Evolutionary conservation across 2,329 filamentous ascomycete genomes (phyloP).

Genomic region (Aspergillus brasiliensis): DNA sequence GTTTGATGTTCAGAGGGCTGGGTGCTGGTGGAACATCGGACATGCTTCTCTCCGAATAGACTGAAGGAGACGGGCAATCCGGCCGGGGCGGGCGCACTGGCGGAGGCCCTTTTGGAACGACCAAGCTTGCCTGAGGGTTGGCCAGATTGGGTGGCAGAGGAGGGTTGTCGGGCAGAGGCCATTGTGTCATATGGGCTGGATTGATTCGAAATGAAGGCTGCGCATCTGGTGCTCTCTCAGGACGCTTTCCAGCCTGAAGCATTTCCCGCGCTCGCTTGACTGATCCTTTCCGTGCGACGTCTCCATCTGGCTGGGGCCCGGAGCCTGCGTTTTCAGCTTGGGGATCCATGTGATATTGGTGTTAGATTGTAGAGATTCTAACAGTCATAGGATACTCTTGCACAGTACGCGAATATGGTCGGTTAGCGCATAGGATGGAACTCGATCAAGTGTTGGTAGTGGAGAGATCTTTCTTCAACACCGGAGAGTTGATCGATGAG

Average conservation of each 20-base stretch:
- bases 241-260: slow-evolving; percentile 35
- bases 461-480: neutral
- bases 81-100: slow-evolving; percentile 47
- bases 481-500: neutral
- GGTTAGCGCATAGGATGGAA: slow-evolving; percentile 8
- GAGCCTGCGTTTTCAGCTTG: slow-evolving; percentile 12
- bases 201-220: slow-evolving; percentile 20
- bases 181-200: slow-evolving; percentile 45
- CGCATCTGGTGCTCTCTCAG: slow-evolving; percentile 12
- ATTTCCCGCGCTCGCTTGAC: slow-evolving; percentile 40
- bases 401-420: neutral
- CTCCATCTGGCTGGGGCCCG: slow-evolving; percentile 13
- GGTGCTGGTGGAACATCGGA: slow-evolving; percentile 24
- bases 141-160: slow-evolving; percentile 26
- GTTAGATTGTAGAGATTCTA: neutral
- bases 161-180: slow-evolving; percentile 48
- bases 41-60: slow-evolving; percentile 36
- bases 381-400: slow-evolving; percentile 1
- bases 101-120: slow-evolving; percentile 39
- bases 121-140: slow-evolving; percentile 27
- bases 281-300: slow-evolving; percentile 32
- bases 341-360: slow-evolving; percentile 25
- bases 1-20: slow-evolving; percentile 25
- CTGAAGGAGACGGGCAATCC: slow-evolving; percentile 40
- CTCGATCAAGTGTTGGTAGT: neutral